Base-by-base conservation (phyloP, 2,329 filamentous ascomycete genomes). In the Colletotrichum paranaense region DNA sequence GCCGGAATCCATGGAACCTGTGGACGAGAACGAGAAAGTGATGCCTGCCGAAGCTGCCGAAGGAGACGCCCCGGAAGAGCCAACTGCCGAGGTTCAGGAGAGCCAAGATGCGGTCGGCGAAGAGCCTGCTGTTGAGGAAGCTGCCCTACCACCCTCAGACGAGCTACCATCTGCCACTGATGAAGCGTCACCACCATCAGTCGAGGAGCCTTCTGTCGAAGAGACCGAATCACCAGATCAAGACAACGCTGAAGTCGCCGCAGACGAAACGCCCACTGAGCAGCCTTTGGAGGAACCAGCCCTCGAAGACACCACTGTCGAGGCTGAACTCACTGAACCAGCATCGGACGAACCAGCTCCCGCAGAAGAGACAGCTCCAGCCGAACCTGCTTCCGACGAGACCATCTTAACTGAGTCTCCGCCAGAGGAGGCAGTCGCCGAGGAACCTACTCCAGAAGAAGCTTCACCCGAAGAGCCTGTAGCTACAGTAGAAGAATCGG, bases 91-190 rank as follows among this genome's bases (percentile, higher is more conserved):
- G 8, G 0, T 38, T 28, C 38, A 55, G 32, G 65, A 63, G n/a
- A 42, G 35, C 58, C 58, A 64, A 28, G 24, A 59, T 46, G 4
- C 26, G 12, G 62, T 22, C 7, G 7, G 19, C 6, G 62, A 65
- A 26, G 62, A 59, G 12, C 22, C 74, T 4, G 16, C 26, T 30
- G 73, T 72, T 19, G 74, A 75, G 26, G 72, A 73, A 35, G 12
- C 72, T 65, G 55, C 60, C 30, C 5, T 28, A 4, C 49, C 30
- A 30, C 38, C 16, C n/a, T 38, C 24, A 8, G 63, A 62, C 11
- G 35, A 55, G 7, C 12, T 19, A n/a, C 9, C 26, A 12, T 56
- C 60, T 6, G 12, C 26, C 30, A 30, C n/a, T 28, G 28, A 4
- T 28, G 63, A 66, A 6, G 52, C 26, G 4, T 3, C 38, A 6